Evolutionary conservation across 129 eudicot genomes (phyloP).

Genomic region (Chrysanthemum lavandulifolium): DNA sequence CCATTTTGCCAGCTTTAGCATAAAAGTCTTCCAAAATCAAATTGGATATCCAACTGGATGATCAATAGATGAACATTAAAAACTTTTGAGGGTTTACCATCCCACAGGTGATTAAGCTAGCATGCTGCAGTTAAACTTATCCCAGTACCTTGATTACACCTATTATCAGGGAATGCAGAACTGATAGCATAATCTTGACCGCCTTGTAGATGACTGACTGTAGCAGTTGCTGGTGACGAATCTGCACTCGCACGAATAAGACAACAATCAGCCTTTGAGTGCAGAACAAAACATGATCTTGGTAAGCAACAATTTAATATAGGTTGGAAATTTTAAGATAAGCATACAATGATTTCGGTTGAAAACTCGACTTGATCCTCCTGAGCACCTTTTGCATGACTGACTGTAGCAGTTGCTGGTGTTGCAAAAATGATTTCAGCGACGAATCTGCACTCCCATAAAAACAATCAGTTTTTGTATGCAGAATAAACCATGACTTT

Average conservation of each 20-base stretch:
- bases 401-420: neutral
- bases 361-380: slow-evolving; percentile 5
- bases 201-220: slow-evolving; percentile 7
- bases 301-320: too few species aligned
- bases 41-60: neutral
- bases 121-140: neutral
- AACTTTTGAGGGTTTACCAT: slow-evolving; percentile 5
- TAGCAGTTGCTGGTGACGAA: slow-evolving; percentile 5
- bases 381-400: neutral
- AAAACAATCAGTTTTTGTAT: neutral
- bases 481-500: too few species aligned
- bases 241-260: slow-evolving; percentile 2
- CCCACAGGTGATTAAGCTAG: slow-evolving; percentile 14
- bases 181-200: neutral
- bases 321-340: neutral
- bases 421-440: slow-evolving; percentile 9
- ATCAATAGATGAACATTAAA: neutral
- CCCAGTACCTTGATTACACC: slow-evolving; percentile 7
- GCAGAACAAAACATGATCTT: too few species aligned
- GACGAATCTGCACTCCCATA: neutral
- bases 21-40: too few species aligned
- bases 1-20: too few species aligned
- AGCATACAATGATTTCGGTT: slow-evolving; percentile 1
- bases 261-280: neutral
- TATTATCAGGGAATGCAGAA: neutral